These are phyloP conservation scores for Sextonia rubra DNA, from an alignment of 164 flowering plant genomes.

Conservation along the genomic window DNA sequence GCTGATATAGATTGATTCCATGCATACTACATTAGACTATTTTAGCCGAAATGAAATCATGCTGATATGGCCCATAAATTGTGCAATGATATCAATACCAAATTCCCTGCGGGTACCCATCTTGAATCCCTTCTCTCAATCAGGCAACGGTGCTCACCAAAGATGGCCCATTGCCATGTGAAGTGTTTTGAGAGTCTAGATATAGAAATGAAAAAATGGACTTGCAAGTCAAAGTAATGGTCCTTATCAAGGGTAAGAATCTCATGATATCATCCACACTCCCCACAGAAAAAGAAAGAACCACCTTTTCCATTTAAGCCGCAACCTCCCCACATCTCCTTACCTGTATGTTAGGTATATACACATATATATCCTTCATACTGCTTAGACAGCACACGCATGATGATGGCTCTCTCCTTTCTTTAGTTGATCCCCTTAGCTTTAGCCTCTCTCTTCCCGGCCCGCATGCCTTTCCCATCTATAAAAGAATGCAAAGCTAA, in stretches of 20 bases:
- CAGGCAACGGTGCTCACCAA: no score
- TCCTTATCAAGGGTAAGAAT: not conserved
- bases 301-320: not conserved
- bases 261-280: not conserved
- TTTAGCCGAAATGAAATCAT: no score
- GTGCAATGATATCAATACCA: no score
- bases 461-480: not conserved
- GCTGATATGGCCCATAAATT: no score
- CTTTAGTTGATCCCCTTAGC: not conserved
- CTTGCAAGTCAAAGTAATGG: no score
- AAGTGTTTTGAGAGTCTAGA: no score
- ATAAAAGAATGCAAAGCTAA: not conserved
- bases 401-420: not conserved
- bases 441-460: not conserved
- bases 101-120: no score
- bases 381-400: not conserved
- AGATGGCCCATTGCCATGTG: no score
- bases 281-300: not conserved
- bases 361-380: not conserved
- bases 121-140: no score
- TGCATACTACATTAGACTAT: no score
- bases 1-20: no score
- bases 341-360: not conserved
- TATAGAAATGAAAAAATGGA: no score
- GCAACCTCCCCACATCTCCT: not conserved